Percentiles rank a stretch among this genome's conserved stretches.
These are phyloP conservation scores for Phytophthora cryptogea DNA, from an alignment of 352 stramenopile species.

Conservation along the genomic window DNA sequence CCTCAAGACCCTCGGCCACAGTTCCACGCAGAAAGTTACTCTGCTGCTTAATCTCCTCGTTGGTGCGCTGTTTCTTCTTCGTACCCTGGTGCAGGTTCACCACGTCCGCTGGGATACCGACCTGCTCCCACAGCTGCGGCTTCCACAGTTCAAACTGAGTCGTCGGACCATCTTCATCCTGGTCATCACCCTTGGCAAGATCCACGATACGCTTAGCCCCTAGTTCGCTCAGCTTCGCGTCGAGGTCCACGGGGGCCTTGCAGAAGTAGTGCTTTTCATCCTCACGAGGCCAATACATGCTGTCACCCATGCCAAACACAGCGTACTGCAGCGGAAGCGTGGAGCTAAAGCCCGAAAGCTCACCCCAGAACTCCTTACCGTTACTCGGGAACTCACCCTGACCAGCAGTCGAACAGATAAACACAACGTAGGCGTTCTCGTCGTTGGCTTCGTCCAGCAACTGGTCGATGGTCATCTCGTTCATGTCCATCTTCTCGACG, in stretches of 20 bases:
- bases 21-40: conserved; percentile 82
- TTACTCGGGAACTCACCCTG: conserved; percentile 85
- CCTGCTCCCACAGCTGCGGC: conserved; percentile 71
- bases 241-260: conserved; percentile 69
- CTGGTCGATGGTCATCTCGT: conserved; percentile 76
- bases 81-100: conserved; percentile 42
- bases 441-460: conserved; percentile 72
- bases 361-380: conserved; percentile 79
- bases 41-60: conserved; percentile 85
- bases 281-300: conserved; percentile 78
- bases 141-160: conserved; percentile 81
- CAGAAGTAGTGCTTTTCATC: conserved; percentile 89
- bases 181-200: conserved; percentile 75
- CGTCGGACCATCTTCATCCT: conserved; percentile 78
- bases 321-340: conserved; percentile 77
- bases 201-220: conserved; percentile 64
- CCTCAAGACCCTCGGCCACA: conserved; percentile 63
- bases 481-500: conserved; percentile 85
- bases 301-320: conserved; percentile 83
- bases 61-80: conserved; percentile 79
- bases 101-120: conserved; percentile 67
- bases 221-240: conserved; percentile 77
- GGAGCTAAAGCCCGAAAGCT: conserved; percentile 57
- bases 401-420: conserved; percentile 79
- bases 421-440: conserved; percentile 72